Evolutionary conservation across 169 alveolate genomes (phyloP), one percentile per base, ranked within the genome.

Genomic region (Cryptosporidium canis): DNA sequence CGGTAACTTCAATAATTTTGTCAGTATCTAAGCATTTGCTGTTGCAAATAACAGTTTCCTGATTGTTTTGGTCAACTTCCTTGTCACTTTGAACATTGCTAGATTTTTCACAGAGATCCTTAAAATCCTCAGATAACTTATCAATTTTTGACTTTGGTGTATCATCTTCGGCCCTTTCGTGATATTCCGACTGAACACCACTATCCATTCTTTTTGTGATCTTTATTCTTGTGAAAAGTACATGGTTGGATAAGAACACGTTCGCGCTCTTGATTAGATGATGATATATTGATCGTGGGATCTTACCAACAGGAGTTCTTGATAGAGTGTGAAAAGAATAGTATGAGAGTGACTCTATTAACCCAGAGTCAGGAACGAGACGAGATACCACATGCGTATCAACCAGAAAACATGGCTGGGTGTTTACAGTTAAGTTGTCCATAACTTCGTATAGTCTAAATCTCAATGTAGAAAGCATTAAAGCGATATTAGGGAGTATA

Each of bases 301-400:
- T 77, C 33, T 77, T 77, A 37, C 33, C 58, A 16, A 77, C 72
- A n/a, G 87, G 87, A 16, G 87, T 77, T 33, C 72, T 55, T 7
- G 87, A 77, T 21, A 77, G 44, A 21, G 61, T 77, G 41, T 77
- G 87, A 45, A 77, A 63, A 1, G 87, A 55, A 41, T 77, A 77
- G 0, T 1, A 6, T 21, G 87, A 45, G 16, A 77, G 61, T 8
- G 37, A 35, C n/a, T 77, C 61, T 35, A 77, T 58, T 3, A 77
- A 39, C n/a, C 63, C 48, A 14, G 51, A 39, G 27, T 55, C 37
- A 14, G 87, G 87, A 37, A 77, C 51, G 21, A 77, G 63, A 3
- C 87, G n/a, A 56, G 87, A 58, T n/a, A 77, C 87, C 39, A 77
- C 72, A 77, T 77, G 70, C 3, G 87, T 39, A 37, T 77, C 87